A percentile compares a stretch with the other conserved stretches of the same genome.
phyloP scores from a whole-genome alignment of 768 basidiomycete species.

The Rhizopogon vesiculosus region DNA sequence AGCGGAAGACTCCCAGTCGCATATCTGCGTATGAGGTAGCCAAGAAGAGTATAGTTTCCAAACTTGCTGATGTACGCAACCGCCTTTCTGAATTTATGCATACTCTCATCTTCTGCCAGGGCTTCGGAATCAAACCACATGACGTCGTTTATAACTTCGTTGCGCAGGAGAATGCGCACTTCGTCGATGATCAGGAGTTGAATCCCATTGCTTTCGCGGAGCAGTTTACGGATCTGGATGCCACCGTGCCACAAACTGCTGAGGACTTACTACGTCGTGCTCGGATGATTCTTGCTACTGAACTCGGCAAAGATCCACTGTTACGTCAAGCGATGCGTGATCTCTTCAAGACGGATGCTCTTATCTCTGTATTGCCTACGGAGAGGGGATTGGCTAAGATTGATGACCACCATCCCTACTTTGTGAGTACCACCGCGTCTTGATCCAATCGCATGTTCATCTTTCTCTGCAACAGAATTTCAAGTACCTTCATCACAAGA shows the following conservation, averaged over 20 bases:
- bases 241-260: constrained; percentile 46
- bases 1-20: constrained; percentile 78
- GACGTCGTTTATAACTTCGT: constrained; percentile 85
- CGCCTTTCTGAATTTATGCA: not conserved
- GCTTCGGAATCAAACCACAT: constrained; percentile 78
- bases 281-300: constrained; percentile 81
- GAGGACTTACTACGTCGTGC: constrained; percentile 72
- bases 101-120: constrained; percentile 37
- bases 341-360: constrained; percentile 68
- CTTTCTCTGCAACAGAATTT: constrained; percentile 57
- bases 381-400: constrained; percentile 80
- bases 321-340: constrained; percentile 75
- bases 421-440: constrained; percentile 38
- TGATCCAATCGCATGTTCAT: not conserved
- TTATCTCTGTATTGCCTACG: constrained; percentile 79
- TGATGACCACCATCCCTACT: constrained; percentile 68
- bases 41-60: constrained; percentile 72
- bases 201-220: constrained; percentile 81
- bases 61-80: constrained; percentile 69
- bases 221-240: constrained; percentile 74
- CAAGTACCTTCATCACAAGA: constrained; percentile 88
- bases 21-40: constrained; percentile 81
- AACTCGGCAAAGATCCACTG: constrained; percentile 90
- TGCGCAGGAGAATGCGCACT: constrained; percentile 52
- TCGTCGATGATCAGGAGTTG: constrained; percentile 77